phyloP scores from a whole-genome alignment of 495 filamentous ascomycete genomes.

The Tuber umbilicatum region DNA sequence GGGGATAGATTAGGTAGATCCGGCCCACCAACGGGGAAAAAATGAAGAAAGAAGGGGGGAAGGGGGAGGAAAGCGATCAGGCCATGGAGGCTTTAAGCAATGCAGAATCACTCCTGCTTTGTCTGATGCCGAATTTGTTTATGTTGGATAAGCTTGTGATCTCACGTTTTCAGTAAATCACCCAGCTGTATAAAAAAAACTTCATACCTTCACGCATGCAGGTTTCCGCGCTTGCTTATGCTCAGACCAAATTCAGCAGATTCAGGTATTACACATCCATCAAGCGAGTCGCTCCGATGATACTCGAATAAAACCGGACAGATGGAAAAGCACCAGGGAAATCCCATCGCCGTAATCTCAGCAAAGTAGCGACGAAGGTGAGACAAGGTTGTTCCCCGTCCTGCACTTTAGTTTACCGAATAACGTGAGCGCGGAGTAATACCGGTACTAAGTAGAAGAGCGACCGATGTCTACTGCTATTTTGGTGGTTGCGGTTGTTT shows the following conservation, averaged over 20 bases:
- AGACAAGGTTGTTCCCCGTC: not conserved
- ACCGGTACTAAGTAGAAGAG: not conserved
- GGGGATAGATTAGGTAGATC: not conserved
- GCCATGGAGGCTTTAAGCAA: not conserved
- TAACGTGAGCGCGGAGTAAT: slow-evolving; percentile 4
- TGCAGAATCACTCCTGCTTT: not conserved
- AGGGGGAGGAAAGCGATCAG: not conserved
- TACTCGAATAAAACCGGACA: not conserved
- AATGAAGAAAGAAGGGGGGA: not conserved
- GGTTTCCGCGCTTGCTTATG: not conserved
- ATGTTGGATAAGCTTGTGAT: not conserved
- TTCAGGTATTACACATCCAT: not conserved
- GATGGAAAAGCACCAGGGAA: not conserved
- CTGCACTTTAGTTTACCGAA: slow-evolving; percentile 1
- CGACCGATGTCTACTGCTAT: not conserved
- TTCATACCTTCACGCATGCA: not conserved
- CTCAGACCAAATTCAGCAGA: not conserved
- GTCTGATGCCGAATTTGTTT: not conserved
- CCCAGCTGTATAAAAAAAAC: not conserved
- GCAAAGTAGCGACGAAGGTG: too few species aligned
- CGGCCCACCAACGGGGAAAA: not conserved
- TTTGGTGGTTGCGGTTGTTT: not conserved
- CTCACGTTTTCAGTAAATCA: not conserved
- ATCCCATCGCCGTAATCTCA: not conserved
- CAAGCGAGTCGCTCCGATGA: not conserved